Conservation (phyloP, 495 filamentous ascomycete species). For the Neurospora sp. region DNA sequence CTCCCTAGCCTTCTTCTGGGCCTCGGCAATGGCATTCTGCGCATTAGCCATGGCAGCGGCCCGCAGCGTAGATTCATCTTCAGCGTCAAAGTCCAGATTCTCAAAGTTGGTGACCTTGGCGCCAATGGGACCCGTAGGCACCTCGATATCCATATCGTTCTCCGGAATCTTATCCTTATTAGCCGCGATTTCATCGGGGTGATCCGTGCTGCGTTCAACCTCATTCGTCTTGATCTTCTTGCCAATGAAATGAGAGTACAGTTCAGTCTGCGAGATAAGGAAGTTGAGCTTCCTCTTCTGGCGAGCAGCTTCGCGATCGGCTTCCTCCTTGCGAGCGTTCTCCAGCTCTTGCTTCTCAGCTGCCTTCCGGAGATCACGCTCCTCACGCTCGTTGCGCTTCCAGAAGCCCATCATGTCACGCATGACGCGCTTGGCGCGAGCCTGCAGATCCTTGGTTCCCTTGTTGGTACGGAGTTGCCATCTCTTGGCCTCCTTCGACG, state of each 20-base stretch:
- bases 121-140: slow-evolving; percentile 45
- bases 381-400: slow-evolving; percentile 97
- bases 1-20: slow-evolving; percentile 81
- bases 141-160: slow-evolving; percentile 42
- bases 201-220: slow-evolving; percentile 77
- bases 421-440: slow-evolving; percentile 95
- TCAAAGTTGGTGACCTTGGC: slow-evolving; percentile 85
- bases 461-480: slow-evolving; percentile 99
- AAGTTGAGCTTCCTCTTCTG: slow-evolving; percentile 99
- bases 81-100: slow-evolving; percentile 88
- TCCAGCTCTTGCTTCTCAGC: slow-evolving; percentile 96
- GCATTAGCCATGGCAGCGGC: slow-evolving; percentile 90
- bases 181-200: slow-evolving; percentile 50
- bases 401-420: slow-evolving; percentile 99
- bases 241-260: slow-evolving; percentile 99
- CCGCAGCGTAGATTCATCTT: slow-evolving; percentile 73
- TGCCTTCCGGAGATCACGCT: slow-evolving; percentile 84
- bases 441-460: slow-evolving; percentile 93
- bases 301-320: slow-evolving; percentile 89
- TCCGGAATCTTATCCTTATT: slow-evolving; percentile 33
- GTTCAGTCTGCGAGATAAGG: slow-evolving; percentile 95
- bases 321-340: slow-evolving; percentile 91
- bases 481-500: slow-evolving; percentile 90
- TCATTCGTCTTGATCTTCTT: slow-evolving; percentile 97
- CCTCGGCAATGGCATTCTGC: slow-evolving; percentile 90